Base-by-base conservation (phyloP, 2,329 filamentous ascomycete genomes). In the Zymoseptoria pseudotritici region DNA sequence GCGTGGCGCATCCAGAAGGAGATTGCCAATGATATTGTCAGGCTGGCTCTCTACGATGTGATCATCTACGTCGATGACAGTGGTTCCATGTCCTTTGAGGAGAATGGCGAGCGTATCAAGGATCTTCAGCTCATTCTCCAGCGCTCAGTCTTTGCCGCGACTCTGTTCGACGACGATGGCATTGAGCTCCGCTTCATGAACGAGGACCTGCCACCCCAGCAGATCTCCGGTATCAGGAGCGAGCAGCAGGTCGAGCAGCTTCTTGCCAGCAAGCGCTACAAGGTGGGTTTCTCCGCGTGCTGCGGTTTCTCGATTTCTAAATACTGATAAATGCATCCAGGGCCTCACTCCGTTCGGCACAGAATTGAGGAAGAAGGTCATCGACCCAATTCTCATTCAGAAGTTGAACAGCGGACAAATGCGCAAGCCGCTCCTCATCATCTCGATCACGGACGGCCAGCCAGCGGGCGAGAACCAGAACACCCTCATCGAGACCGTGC, bases 101-200 rank as follows among this genome's bases (percentile, higher is more conserved):
- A 88, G 70, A 80, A 82, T 59, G 86, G 85, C 51, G 80, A 84
- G 67, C 83, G 86, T 61, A 87, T 88, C 74, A 82, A 85, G 63
- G 85, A 88, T 65, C 75, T 89, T 65, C 81, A 82, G 69, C 77
- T 87, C 65, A 87, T 88, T 66, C 73, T 89, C 63, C 78, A 81
- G 54, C 82, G 83, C 55, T 84, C 87, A 56, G 81, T 85, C 20
- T 86, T 81, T 60, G 85, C 85, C 7, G 83, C 85, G 3, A 85
- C 84, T 2, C 79, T 87, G n/a, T 89, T 89, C 67, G 86, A 89
- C 64, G 78, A 84, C 36, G 86, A 89, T 67, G 86, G 86, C 46
- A 86, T 89, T 63, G 82, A 82, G 26, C 75, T 88, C 49, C 84
- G 86, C 53, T 88, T 88, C 78, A 88, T 89, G 86, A 88, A 89